Evolutionary conservation across 257 asterid genomes (phyloP).

Genomic region (Verbena officinalis): DNA sequence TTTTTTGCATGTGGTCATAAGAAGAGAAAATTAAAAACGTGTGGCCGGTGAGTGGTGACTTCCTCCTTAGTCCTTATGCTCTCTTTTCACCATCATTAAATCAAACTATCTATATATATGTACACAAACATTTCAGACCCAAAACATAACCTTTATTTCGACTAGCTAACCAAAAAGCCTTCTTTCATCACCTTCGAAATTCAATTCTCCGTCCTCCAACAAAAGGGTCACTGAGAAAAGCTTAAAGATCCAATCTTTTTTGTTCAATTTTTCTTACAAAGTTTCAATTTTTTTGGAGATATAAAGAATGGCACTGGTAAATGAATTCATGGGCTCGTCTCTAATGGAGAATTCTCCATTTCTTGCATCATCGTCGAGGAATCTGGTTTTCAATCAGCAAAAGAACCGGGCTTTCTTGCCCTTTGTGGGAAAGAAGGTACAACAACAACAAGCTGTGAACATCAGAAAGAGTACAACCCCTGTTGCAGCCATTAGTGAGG

Average conservation of each 20-base stretch:
- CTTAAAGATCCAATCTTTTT: slow-evolving; percentile 5
- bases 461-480: slow-evolving; percentile 36
- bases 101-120: slow-evolving; percentile 2
- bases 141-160: not conserved
- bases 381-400: slow-evolving; percentile 17
- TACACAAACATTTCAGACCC: not conserved
- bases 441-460: slow-evolving; percentile 4
- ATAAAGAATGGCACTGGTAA: slow-evolving; percentile 60
- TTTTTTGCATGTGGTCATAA: slow-evolving; percentile 34
- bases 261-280: not conserved
- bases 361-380: slow-evolving; percentile 31
- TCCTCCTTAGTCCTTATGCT: not conserved
- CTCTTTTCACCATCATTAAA: slow-evolving; percentile 1
- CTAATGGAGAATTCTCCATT: slow-evolving; percentile 48
- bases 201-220: not conserved
- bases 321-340: slow-evolving; percentile 66
- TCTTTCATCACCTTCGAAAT: slow-evolving; percentile 22
- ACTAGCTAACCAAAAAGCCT: not conserved
- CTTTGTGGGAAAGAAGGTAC: slow-evolving; percentile 38
- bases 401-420: slow-evolving; percentile 36
- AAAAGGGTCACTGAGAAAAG: slow-evolving; percentile 14
- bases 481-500: slow-evolving; percentile 82
- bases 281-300: slow-evolving; percentile 5
- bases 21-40: slow-evolving; percentile 49
- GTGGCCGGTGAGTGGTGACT: slow-evolving; percentile 70